Conservation (phyloP, 768 basidiomycete species). For the Podaxis mareebaensis region DNA sequence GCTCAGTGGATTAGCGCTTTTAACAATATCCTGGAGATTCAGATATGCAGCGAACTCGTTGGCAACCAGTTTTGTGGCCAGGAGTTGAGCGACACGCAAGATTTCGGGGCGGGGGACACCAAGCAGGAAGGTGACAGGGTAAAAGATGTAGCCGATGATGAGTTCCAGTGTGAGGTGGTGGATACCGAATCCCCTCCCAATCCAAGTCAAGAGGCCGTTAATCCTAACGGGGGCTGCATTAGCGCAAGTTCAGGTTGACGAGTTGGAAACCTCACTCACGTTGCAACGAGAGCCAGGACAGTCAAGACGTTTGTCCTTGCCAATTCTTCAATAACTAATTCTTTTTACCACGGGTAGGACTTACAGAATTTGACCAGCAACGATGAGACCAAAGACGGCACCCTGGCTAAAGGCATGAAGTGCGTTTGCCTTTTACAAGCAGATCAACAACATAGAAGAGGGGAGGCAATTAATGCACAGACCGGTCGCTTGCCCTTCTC, state of each 20-base stretch:
- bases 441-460: slow-evolving; percentile 5
- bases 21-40: slow-evolving; percentile 52
- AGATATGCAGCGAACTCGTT: slow-evolving; percentile 85
- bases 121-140: slow-evolving; percentile 81
- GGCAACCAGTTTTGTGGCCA: slow-evolving; percentile 85
- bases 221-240: slow-evolving; percentile 37
- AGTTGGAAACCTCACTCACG: slow-evolving; percentile 29
- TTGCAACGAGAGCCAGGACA: slow-evolving; percentile 77
- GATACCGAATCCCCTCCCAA: slow-evolving; percentile 85
- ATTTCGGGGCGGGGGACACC: slow-evolving; percentile 84
- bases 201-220: slow-evolving; percentile 87
- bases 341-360: slow-evolving; percentile 22
- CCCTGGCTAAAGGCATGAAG: slow-evolving; percentile 89
- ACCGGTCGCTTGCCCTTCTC: slow-evolving; percentile 52
- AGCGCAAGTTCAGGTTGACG: background rate
- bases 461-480: slow-evolving; percentile 20
- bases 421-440: slow-evolving; percentile 56
- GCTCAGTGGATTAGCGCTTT: slow-evolving; percentile 53
- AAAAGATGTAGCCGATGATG: slow-evolving; percentile 84
- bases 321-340: slow-evolving; percentile 3
- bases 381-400: slow-evolving; percentile 80
- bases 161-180: slow-evolving; percentile 81
- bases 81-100: slow-evolving; percentile 73
- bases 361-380: slow-evolving; percentile 86
- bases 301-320: slow-evolving; percentile 80